phyloP scores from a whole-genome alignment of 2,329 filamentous ascomycete species.

The Leptographium flavum region DNA sequence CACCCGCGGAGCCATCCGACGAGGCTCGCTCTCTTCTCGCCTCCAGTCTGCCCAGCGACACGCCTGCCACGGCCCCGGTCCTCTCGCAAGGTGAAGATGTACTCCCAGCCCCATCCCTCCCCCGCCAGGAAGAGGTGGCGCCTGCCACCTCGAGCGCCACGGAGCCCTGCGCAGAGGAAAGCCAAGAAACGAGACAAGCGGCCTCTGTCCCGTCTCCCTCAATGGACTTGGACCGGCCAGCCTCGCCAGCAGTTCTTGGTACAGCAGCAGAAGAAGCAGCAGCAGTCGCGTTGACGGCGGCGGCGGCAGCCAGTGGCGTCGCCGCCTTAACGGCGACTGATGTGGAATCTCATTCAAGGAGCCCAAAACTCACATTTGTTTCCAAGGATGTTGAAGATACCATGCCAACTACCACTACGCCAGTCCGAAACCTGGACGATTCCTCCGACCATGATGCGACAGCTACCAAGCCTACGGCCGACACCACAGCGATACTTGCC shows the following conservation, averaged over 20 bases:
- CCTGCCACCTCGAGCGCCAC: not conserved
- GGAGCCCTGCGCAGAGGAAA: not conserved
- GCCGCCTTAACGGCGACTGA: not conserved
- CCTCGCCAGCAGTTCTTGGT: slow-evolving; percentile 1
- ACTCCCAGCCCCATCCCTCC: not conserved
- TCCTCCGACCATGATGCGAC: not conserved
- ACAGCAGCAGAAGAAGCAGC: not conserved
- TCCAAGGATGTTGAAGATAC: slow-evolving; percentile 2
- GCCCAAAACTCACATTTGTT: slow-evolving; percentile 3
- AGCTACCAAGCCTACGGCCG: slow-evolving; percentile 2
- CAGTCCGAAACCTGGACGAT: not conserved
- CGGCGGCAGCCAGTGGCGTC: not conserved
- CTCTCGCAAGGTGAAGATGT: slow-evolving; percentile 1
- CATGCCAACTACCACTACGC: not conserved
- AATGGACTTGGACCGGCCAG: slow-evolving; percentile 5
- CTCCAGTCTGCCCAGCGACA: slow-evolving; percentile 7
- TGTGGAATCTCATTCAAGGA: not conserved
- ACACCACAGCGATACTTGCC: not conserved
- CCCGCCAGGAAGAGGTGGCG: not conserved
- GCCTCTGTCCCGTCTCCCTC: slow-evolving; percentile 1
- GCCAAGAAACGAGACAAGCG: slow-evolving; percentile 1
- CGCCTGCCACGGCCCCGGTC: not conserved
- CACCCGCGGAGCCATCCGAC: not conserved
- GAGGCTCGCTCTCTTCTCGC: not conserved
- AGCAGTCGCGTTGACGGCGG: not conserved